Evolutionary conservation across 768 basidiomycete species (phyloP).

Genomic region (Pleurotus giganteus): DNA sequence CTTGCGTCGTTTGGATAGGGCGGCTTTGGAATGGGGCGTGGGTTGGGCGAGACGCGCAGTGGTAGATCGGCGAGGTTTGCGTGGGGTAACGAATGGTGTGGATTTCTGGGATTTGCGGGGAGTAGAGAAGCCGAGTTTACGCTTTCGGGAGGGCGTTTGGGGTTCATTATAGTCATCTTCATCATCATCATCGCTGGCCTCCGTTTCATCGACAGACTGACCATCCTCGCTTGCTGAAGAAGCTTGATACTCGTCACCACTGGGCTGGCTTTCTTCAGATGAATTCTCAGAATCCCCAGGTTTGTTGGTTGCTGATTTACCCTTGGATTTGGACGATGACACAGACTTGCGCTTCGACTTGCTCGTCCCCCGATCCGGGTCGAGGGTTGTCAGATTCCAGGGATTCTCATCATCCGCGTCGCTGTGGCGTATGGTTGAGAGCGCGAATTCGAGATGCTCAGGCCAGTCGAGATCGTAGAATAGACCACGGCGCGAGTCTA

Average conservation of each 20-base stretch:
- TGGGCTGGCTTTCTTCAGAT: slow-evolving; percentile 11
- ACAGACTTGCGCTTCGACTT: slow-evolving; percentile 1
- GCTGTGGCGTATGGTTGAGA: slow-evolving; percentile 23
- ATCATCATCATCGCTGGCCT: slow-evolving; percentile 7
- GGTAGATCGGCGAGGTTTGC: neutral
- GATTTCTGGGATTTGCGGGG: slow-evolving; percentile 30
- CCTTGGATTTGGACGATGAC: slow-evolving; percentile 15
- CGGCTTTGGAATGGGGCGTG: slow-evolving; percentile 76
- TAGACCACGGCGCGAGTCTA: slow-evolving; percentile 55
- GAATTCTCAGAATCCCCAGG: neutral
- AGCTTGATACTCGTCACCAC: slow-evolving; percentile 22
- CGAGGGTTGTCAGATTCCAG: slow-evolving; percentile 44
- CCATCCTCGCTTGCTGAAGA: slow-evolving; percentile 17
- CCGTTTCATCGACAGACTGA: slow-evolving; percentile 24
- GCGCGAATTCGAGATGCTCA: slow-evolving; percentile 38
- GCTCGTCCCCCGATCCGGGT: neutral
- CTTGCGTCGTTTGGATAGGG: slow-evolving; percentile 43
- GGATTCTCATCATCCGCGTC: slow-evolving; percentile 37
- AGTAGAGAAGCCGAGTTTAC: slow-evolving; percentile 39
- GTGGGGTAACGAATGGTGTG: neutral
- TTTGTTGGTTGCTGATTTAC: neutral
- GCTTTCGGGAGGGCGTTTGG: slow-evolving; percentile 50
- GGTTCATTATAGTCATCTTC: slow-evolving; percentile 36
- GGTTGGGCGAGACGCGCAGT: slow-evolving; percentile 48
- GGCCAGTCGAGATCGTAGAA: slow-evolving; percentile 67